Percentiles rank a stretch among this genome's conserved stretches.
Conservation (phyloP, 257 asterid genomes). For the Rauvolfia tetraphylla region DNA sequence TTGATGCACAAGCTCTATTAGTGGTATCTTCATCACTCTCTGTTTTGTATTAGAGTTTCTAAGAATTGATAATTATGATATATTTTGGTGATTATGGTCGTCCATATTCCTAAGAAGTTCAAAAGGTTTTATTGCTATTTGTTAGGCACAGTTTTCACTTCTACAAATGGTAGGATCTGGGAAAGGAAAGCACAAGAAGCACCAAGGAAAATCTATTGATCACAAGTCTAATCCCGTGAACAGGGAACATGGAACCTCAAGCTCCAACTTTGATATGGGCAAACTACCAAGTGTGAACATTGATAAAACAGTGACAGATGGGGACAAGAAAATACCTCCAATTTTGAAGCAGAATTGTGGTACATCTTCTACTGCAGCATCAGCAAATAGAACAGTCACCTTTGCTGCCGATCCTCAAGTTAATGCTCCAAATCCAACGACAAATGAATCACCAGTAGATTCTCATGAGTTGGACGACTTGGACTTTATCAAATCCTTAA, state of each 20-base stretch:
- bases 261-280: background rate
- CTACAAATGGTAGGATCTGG: background rate
- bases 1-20: too few relatives aligned
- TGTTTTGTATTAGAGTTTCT: too few relatives aligned
- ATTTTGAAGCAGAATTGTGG: too few relatives aligned
- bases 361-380: background rate
- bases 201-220: background rate
- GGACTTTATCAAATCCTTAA: background rate
- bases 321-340: background rate
- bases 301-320: too few relatives aligned
- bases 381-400: background rate
- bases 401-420: too few relatives aligned
- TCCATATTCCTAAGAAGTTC: background rate
- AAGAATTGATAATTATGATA: too few relatives aligned
- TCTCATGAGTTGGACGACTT: background rate
- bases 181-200: background rate
- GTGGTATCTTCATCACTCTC: too few relatives aligned
- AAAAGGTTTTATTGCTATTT: too few relatives aligned
- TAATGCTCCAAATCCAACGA: too few relatives aligned
- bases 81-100: background rate
- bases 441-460: background rate
- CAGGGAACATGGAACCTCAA: background rate
- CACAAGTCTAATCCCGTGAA: too few relatives aligned
- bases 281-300: background rate
- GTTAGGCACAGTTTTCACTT: background rate